Evolutionary conservation across 2,329 filamentous ascomycete genomes (phyloP).

Genomic region (Calonectria pseudoturangicola): DNA sequence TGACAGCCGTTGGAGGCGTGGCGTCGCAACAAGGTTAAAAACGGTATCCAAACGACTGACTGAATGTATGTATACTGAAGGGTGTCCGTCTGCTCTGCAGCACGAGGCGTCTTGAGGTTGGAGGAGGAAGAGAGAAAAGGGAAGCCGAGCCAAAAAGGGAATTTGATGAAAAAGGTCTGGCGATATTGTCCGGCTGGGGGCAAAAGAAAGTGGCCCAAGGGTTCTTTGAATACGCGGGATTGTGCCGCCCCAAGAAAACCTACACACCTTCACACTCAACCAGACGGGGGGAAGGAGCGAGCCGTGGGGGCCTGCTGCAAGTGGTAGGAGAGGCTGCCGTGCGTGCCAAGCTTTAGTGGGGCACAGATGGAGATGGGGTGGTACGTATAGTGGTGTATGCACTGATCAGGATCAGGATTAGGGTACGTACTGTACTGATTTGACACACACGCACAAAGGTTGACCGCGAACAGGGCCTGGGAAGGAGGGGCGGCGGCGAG

Average conservation of each 20-base stretch:
- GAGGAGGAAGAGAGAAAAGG: slow-evolving; percentile 1
- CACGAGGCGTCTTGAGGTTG: slow-evolving; percentile 15
- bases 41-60: slow-evolving; percentile 19
- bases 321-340: slow-evolving; percentile 23
- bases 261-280: slow-evolving; percentile 11
- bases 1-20: slow-evolving; percentile 5
- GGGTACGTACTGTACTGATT: not conserved
- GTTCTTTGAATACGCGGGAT: slow-evolving; percentile 28
- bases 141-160: not conserved
- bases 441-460: not conserved
- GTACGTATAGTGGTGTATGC: not conserved
- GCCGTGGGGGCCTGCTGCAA: slow-evolving; percentile 23
- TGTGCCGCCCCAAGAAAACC: slow-evolving; percentile 24
- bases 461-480: slow-evolving; percentile 7
- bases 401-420: too few species aligned
- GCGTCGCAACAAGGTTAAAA: slow-evolving; percentile 15
- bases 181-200: slow-evolving; percentile 20
- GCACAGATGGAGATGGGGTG: not conserved
- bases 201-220: slow-evolving; percentile 23
- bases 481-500: not conserved
- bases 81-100: slow-evolving; percentile 15
- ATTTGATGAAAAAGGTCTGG: slow-evolving; percentile 12
- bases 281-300: slow-evolving; percentile 20
- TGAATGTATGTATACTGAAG: slow-evolving; percentile 9
- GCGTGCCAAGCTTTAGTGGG: slow-evolving; percentile 25